A percentile compares a stretch with the other conserved stretches of the same genome.
Evolutionary conservation across 345 rosid species (phyloP).

Genomic region (Sonneratia alba): DNA sequence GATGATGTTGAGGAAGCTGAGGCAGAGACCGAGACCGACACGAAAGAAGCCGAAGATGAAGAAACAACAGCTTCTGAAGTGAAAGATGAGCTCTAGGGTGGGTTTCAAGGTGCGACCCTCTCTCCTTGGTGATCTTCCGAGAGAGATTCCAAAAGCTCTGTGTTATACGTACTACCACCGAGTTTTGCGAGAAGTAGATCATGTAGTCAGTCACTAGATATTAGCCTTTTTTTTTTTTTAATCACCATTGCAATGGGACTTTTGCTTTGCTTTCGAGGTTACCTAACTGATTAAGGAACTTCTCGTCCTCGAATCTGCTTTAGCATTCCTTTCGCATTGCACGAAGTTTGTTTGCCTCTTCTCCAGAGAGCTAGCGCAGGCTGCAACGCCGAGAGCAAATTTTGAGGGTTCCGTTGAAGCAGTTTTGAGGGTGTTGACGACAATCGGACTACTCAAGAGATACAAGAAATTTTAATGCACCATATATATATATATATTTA

Average conservation of each 20-base stretch:
- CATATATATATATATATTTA: too few species aligned
- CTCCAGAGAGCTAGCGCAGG: too few species aligned
- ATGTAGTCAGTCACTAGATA: neutral
- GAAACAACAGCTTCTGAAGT: slow-evolving; percentile 17
- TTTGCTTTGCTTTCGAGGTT: neutral
- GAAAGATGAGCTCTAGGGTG: slow-evolving; percentile 45
- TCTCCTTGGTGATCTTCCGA: neutral
- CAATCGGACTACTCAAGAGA: too few species aligned
- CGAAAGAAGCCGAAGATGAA: slow-evolving; percentile 22
- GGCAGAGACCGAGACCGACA: slow-evolving; percentile 22
- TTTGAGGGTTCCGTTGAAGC: too few species aligned
- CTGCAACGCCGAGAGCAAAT: slow-evolving; percentile 16
- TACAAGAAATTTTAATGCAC: too few species aligned
- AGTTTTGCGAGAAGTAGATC: neutral
- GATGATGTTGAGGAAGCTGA: slow-evolving; percentile 56
- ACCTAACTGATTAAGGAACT: neutral
- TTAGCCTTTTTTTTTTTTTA: neutral
- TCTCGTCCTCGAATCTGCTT: neutral
- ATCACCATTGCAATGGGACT: too few species aligned
- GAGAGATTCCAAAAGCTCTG: neutral
- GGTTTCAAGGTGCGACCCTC: neutral
- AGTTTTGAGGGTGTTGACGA: too few species aligned
- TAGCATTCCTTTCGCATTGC: too few species aligned
- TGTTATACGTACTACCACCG: neutral
- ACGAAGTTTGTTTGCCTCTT: too few species aligned